Conservation (phyloP, 768 basidiomycete species). For the Tricholoma matsutake region DNA sequence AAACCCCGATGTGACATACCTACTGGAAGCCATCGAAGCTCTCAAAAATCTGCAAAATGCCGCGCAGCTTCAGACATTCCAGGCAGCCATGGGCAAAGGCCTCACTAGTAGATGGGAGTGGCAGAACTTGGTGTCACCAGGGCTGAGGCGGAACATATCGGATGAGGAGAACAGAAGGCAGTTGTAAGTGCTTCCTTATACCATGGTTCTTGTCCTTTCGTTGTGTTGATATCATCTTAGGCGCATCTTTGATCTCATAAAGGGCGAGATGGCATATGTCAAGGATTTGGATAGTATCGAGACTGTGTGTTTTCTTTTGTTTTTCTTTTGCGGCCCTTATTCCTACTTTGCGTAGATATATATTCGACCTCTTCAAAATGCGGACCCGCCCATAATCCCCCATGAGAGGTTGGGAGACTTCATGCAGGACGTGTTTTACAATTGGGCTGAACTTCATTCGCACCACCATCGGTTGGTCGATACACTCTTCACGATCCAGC, state of each 20-base stretch:
- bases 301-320: slow-evolving; percentile 51
- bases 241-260: slow-evolving; percentile 92
- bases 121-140: slow-evolving; percentile 78
- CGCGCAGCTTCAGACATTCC: slow-evolving; percentile 85
- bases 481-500: slow-evolving; percentile 79
- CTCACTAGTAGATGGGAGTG: slow-evolving; percentile 81
- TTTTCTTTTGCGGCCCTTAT: neutral
- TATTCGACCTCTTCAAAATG: slow-evolving; percentile 67
- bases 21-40: slow-evolving; percentile 74
- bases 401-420: slow-evolving; percentile 70
- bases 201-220: neutral
- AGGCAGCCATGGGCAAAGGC: slow-evolving; percentile 83
- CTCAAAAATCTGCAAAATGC: slow-evolving; percentile 80
- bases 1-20: slow-evolving; percentile 81
- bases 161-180: slow-evolving; percentile 83
- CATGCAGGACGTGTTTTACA: slow-evolving; percentile 86
- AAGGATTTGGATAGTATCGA: slow-evolving; percentile 89
- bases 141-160: slow-evolving; percentile 53
- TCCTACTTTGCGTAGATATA: slow-evolving; percentile 58
- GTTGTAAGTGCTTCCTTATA: slow-evolving; percentile 51
- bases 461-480: slow-evolving; percentile 80
- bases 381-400: slow-evolving; percentile 78
- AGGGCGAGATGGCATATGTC: slow-evolving; percentile 97
- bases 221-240: slow-evolving; percentile 33
- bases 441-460: slow-evolving; percentile 69